Percentiles rank a stretch among this genome's conserved stretches.
Evolutionary conservation across 148 eudicot species (phyloP).

Genomic region (Gaultheria prostrata): DNA sequence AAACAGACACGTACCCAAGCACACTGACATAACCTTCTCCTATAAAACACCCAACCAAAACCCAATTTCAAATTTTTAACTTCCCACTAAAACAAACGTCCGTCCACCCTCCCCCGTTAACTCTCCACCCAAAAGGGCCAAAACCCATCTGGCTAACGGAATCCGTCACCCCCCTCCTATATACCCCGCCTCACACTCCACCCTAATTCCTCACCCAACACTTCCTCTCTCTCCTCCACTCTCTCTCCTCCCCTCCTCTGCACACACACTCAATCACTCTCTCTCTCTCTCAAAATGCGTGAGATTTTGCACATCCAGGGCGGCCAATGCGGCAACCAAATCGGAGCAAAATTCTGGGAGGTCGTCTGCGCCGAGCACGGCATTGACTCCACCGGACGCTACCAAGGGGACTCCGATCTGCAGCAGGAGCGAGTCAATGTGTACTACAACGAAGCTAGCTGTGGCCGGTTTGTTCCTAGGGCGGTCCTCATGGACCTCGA

Average conservation of each 20-base stretch:
- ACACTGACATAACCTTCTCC: neutral
- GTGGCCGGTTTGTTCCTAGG: constrained; percentile 49
- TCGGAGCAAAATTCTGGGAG: constrained; percentile 56
- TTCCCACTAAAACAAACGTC: constrained; percentile 24
- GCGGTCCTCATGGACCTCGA: constrained; percentile 57
- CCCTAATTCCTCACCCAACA: neutral
- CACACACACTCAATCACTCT: neutral
- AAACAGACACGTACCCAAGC: neutral
- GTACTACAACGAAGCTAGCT: constrained; percentile 49
- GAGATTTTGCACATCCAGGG: constrained; percentile 51
- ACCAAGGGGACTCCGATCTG: constrained; percentile 34
- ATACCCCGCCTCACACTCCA: neutral
- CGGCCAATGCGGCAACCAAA: constrained; percentile 53
- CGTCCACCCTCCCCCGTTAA: constrained; percentile 3
- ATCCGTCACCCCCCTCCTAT: constrained; percentile 6
- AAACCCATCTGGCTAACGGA: neutral
- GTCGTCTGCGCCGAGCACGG: constrained; percentile 53
- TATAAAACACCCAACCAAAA: neutral
- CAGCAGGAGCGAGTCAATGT: constrained; percentile 47
- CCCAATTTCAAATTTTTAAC: constrained; percentile 1
- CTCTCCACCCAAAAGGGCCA: neutral
- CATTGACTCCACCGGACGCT: constrained; percentile 41
- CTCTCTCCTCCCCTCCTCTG: neutral
- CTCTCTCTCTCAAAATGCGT: constrained; percentile 27
- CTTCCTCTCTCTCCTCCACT: neutral